Evolutionary conservation across 2,329 filamentous ascomycete genomes (phyloP), one percentile per base, ranked within the genome.

Genomic region (Neofusicoccum ribis): DNA sequence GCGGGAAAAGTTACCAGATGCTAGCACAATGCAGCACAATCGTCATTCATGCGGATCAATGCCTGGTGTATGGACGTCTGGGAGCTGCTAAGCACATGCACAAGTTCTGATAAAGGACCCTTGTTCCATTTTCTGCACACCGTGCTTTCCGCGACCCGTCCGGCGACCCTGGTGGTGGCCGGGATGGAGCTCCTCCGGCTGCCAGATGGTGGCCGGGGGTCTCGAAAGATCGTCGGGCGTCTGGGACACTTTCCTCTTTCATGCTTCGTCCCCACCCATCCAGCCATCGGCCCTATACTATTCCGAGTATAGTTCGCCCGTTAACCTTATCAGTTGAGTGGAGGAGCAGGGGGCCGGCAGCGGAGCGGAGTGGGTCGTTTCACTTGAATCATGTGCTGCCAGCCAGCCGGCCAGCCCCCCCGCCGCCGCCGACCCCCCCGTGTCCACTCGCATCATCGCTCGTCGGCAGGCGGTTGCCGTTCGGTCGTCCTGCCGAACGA

Each of bases 291-390:
- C 5, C 4, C 56, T 23, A 60, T 60, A 46, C 56, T 31, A 14
- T 23, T 47, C n/a, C n/a, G 5, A 46, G 56, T 36, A 60, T 60
- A 46, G 56, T 36, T 46, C n/a, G 43, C 23, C 56, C 27, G 56
- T 60, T 47, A 60, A 60, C 56, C 43, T 60, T 60, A 60, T 47
- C 56, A 60, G 56, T 39, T 37, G 41, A 23, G 56, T 47, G 56
- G 56, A 60, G 56, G 56, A 60, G 56, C 56, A 46, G 54, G 54
- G 54, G 54, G n/a, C 14, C 5, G 6, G 51, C 39, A 46, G 54
- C 54, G 52, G 52, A 46, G 41, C 54, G 56, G 41, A 37, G 56
- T 47, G 56, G 56, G 17, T 60, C 36, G 56, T 60, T 47, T 49
- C 56, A 39, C 56, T 9, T 60, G 56, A 60, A 60, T 60, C 56